Evolutionary conservation across 2,329 filamentous ascomycete genomes (phyloP).

Genomic region (Aspergillus thermomutatus): DNA sequence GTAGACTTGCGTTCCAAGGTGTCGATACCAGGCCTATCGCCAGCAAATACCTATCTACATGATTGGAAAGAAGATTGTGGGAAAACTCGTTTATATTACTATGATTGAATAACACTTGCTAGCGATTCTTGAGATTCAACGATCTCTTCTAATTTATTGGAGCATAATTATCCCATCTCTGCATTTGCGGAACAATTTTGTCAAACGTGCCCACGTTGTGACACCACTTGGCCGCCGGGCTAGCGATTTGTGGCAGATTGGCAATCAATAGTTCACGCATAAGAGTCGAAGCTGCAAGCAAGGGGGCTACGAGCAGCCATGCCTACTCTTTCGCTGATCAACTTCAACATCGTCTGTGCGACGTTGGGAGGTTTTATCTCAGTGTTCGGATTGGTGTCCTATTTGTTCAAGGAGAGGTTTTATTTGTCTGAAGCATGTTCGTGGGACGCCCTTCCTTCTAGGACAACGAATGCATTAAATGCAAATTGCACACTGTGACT

Average conservation of each 20-base stretch:
- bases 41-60: background rate
- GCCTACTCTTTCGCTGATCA: slow-evolving; percentile 62
- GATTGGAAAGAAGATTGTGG: background rate
- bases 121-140: slow-evolving; percentile 1
- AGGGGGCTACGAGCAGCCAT: slow-evolving; percentile 35
- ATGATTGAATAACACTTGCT: slow-evolving; percentile 41
- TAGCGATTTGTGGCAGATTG: background rate
- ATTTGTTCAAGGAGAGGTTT: slow-evolving; percentile 82
- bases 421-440: slow-evolving; percentile 86
- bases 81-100: slow-evolving; percentile 11
- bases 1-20: background rate
- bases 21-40: background rate
- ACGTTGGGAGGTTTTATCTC: slow-evolving; percentile 84
- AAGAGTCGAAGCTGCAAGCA: background rate
- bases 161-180: background rate
- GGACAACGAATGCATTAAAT: background rate
- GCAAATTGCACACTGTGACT: background rate
- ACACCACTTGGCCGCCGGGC: background rate
- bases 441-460: slow-evolving; percentile 33
- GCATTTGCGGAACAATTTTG: background rate
- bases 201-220: background rate
- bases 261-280: background rate
- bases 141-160: background rate
- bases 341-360: slow-evolving; percentile 82
- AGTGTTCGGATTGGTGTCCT: slow-evolving; percentile 86